Percentiles rank a stretch among this genome's conserved stretches.
Conservation (phyloP, 2,329 filamentous ascomycete species). For the Sclerotinia nivalis region DNA sequence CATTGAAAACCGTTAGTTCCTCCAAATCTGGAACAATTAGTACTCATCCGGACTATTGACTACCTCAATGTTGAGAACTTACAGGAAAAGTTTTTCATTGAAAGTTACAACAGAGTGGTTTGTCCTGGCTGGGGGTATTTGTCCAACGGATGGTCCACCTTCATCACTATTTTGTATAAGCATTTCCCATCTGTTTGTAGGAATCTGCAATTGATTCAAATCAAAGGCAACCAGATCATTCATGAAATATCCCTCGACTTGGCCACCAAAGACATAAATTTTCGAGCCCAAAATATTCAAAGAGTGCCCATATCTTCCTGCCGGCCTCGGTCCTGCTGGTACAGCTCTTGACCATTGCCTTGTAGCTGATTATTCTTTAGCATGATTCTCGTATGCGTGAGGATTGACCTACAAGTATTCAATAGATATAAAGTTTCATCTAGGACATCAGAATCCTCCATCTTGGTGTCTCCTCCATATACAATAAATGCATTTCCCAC, state of each 20-base stretch:
- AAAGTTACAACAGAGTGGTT: constrained; percentile 92
- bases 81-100: constrained; percentile 93
- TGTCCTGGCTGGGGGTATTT: constrained; percentile 82
- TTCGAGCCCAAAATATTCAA: constrained; percentile 96
- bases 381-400: background rate
- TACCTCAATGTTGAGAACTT: constrained; percentile 45
- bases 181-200: constrained; percentile 91
- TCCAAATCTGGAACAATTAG: constrained; percentile 68
- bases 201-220: constrained; percentile 87
- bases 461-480: constrained; percentile 96
- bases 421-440: constrained; percentile 96
- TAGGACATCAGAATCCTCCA: constrained; percentile 85
- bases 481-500: constrained; percentile 99
- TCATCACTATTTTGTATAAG: constrained; percentile 75
- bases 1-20: constrained; percentile 94
- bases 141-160: constrained; percentile 58
- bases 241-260: constrained; percentile 97
- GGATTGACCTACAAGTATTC: constrained; percentile 82
- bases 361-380: constrained; percentile 63
- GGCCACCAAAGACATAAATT: constrained; percentile 95
- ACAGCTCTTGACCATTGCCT: constrained; percentile 96
- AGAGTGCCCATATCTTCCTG: constrained; percentile 93
- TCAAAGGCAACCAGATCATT: constrained; percentile 96
- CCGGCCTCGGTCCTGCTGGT: constrained; percentile 80
- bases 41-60: background rate